Base-by-base conservation (phyloP, 352 stramenopile genomes). In the Pythium grandisporangium region DNA sequence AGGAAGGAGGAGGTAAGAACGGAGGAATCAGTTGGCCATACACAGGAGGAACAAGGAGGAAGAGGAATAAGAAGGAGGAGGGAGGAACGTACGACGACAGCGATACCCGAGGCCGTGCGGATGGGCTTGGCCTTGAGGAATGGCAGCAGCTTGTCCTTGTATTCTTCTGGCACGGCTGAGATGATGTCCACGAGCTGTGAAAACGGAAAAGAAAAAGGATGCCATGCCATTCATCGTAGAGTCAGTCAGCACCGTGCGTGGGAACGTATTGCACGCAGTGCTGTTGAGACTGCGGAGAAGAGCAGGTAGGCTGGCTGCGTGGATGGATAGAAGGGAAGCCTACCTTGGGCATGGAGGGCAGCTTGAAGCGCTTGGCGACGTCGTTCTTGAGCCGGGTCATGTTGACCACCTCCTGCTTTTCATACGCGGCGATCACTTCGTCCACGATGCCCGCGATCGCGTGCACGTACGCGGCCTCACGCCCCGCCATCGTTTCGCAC, bases 51-150 rank as follows among this genome's bases (percentile, higher is more conserved):
- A n/a, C n/a, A n/a, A n/a, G n/a, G n/a, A n/a, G n/a, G n/a, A n/a
- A 33, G 14, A 50, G 35, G 14, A 24, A 14, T 30, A 2, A 37
- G 6, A 14, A 46, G 26, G 13, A 20, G 16, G 6, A 36, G n/a
- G 14, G 27, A 26, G 17, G 36, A 36, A 58, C 57, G 38, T 48
- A 82, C 69, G n/a, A 98, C 95, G 22, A 98, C 92, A 5, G 93
- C 90, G 35, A 98, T 94, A 19, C 95, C 95, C 11, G 78, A 96
- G 10, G 95, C 95, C 2, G 93, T 97, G 37, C 95, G 84, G 19
- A 98, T 89, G 3, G 95, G 95, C 63, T 98, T 98, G 24, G 91
- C 90, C 52, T 96, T 94, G 37, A 98, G 70, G 45, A 81, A 91
- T 1, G 95, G 95, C 50, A 96, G 61, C 20, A 98, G 57, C 48